A percentile compares a stretch with the other conserved stretches of the same genome.
phyloP scores from a whole-genome alignment of 2,329 filamentous ascomycete genomes.

The Diaporthe australafricana region DNA sequence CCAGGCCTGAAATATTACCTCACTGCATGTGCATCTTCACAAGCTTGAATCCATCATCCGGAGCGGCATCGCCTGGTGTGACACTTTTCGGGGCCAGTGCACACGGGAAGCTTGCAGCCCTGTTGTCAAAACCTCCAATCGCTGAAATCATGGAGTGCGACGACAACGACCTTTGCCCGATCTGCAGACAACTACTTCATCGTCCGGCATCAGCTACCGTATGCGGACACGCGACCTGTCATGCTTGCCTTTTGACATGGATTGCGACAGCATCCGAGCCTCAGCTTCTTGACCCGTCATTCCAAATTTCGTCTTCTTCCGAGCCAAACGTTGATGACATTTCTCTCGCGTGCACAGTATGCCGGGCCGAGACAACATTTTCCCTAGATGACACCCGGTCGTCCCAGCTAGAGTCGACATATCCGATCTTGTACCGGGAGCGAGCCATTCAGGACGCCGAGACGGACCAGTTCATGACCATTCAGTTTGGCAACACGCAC shows the following conservation, averaged over 20 bases:
- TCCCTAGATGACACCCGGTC: background rate
- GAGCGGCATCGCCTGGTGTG: too few relatives aligned
- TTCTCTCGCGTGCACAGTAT: background rate
- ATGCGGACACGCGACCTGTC: slow-evolving; percentile 18
- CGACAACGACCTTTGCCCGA: slow-evolving; percentile 19
- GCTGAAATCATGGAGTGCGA: background rate
- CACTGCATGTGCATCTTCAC: too few relatives aligned
- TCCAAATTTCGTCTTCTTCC: background rate
- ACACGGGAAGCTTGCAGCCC: too few relatives aligned
- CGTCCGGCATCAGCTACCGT: background rate
- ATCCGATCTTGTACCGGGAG: background rate
- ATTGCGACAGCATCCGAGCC: slow-evolving; percentile 1
- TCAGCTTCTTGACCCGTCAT: background rate
- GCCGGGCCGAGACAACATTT: slow-evolving; percentile 2
- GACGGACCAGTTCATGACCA: slow-evolving; percentile 7
- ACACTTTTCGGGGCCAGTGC: too few relatives aligned
- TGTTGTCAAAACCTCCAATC: too few relatives aligned
- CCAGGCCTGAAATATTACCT: too few relatives aligned
- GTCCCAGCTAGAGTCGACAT: background rate
- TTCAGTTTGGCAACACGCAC: slow-evolving; percentile 30
- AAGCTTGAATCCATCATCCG: too few relatives aligned
- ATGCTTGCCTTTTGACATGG: slow-evolving; percentile 26
- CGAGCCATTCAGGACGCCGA: background rate
- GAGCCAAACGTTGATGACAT: background rate
- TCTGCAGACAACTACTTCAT: slow-evolving; percentile 11